Evolutionary conservation across 2,329 filamentous ascomycete genomes (phyloP).

Genomic region (Neofusicoccum ribis): DNA sequence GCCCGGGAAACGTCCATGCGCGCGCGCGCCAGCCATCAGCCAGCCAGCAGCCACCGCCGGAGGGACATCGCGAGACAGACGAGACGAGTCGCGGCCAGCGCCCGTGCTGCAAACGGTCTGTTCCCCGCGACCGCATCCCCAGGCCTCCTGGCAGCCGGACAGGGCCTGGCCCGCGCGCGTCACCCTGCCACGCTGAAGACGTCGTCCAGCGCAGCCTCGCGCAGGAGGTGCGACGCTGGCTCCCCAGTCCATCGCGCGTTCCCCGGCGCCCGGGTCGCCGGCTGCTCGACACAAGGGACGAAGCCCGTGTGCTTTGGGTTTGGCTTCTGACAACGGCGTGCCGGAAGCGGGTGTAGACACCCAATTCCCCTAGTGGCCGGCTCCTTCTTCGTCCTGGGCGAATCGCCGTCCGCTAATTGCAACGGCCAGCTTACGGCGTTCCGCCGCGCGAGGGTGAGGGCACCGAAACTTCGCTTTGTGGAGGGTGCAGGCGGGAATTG

Average conservation of each 20-base stretch:
- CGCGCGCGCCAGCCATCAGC: neutral
- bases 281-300: neutral
- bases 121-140: neutral
- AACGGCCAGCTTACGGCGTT: conserved; percentile 10
- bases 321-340: conserved; percentile 15
- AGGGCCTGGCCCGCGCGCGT: neutral
- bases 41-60: neutral
- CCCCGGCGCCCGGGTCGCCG: neutral
- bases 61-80: neutral
- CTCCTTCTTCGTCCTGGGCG: neutral
- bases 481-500: neutral
- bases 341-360: conserved; percentile 18
- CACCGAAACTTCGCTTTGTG: conserved; percentile 5
- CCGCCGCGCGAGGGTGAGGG: neutral
- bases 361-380: conserved; percentile 5
- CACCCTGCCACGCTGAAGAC: conserved; percentile 1
- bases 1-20: neutral
- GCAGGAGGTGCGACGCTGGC: neutral
- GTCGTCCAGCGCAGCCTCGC: too few species aligned
- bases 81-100: neutral
- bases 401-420: neutral
- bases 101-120: conserved; percentile 8
- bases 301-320: neutral
- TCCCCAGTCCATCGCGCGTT: neutral
- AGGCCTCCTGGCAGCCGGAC: neutral